Conservation (phyloP, 371 early-diverging fungal genomes). For the Mucor ambiguus region DNA sequence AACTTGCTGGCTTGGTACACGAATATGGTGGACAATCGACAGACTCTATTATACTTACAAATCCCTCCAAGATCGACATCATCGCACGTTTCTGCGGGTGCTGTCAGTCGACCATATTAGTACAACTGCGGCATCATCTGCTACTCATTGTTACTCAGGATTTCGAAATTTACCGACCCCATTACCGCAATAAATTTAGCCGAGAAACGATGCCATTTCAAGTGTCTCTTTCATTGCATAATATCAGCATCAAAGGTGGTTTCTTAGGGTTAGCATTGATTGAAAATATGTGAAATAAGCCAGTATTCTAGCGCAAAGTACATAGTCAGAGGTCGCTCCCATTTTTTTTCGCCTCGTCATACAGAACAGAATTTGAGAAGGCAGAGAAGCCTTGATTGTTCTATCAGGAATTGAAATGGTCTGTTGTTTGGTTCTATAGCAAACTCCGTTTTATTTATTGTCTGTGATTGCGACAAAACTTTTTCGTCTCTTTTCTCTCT, state of each 20-base stretch:
- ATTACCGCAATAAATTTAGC: background rate
- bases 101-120: background rate
- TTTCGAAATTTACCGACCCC: background rate
- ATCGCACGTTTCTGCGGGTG: background rate
- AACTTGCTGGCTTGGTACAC: background rate
- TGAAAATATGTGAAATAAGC: background rate
- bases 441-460: conserved; percentile 5
- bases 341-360: background rate
- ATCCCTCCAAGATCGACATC: conserved; percentile 1
- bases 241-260: background rate
- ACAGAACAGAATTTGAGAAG: background rate
- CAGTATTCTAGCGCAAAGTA: background rate
- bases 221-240: background rate
- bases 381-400: background rate
- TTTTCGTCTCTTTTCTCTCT: background rate
- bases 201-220: background rate
- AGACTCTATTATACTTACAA: background rate
- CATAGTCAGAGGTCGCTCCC: background rate
- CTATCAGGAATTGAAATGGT: background rate
- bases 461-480: background rate
- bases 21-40: background rate
- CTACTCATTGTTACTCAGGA: background rate
- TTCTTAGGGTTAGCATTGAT: background rate
- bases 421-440: background rate
- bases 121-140: background rate